Evolutionary conservation across 2,329 filamentous ascomycete species (phyloP).

Genomic region (Fusarium robinianum): DNA sequence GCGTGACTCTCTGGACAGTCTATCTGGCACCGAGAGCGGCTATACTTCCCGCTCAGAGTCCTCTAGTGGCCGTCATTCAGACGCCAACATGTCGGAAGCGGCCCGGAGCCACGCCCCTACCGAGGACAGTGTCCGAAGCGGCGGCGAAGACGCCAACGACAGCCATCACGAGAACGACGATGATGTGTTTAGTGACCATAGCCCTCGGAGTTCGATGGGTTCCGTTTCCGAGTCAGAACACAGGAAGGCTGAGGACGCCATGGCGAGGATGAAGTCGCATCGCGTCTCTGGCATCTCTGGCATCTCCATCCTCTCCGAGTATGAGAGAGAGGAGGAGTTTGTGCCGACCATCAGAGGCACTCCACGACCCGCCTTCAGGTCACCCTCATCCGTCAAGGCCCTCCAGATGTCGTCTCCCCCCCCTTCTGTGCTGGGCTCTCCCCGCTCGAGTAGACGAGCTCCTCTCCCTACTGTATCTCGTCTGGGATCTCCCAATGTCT

Average conservation of each 20-base stretch:
- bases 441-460: slow-evolving; percentile 57
- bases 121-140: slow-evolving; percentile 23
- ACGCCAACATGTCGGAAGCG: slow-evolving; percentile 30
- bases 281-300: slow-evolving; percentile 57
- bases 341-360: slow-evolving; percentile 61
- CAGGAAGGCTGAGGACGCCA: slow-evolving; percentile 40
- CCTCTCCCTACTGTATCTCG: slow-evolving; percentile 57
- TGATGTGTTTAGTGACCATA: slow-evolving; percentile 64
- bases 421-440: slow-evolving; percentile 59
- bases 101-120: slow-evolving; percentile 23
- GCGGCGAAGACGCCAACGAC: slow-evolving; percentile 42
- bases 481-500: slow-evolving; percentile 58
- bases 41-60: slow-evolving; percentile 35
- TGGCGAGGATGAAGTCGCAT: slow-evolving; percentile 43
- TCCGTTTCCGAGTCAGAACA: slow-evolving; percentile 50
- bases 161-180: slow-evolving; percentile 57
- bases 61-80: slow-evolving; percentile 32
- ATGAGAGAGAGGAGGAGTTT: slow-evolving; percentile 52
- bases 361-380: slow-evolving; percentile 68
- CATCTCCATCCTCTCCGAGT: slow-evolving; percentile 58
- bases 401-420: slow-evolving; percentile 74
- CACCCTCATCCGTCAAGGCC: slow-evolving; percentile 69
- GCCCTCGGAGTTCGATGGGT: slow-evolving; percentile 59
- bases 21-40: slow-evolving; percentile 27
- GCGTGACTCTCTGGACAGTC: slow-evolving; percentile 34